Evolutionary conservation across 2,329 filamentous ascomycete species (phyloP).

Genomic region (Colletotrichum shisoi): DNA sequence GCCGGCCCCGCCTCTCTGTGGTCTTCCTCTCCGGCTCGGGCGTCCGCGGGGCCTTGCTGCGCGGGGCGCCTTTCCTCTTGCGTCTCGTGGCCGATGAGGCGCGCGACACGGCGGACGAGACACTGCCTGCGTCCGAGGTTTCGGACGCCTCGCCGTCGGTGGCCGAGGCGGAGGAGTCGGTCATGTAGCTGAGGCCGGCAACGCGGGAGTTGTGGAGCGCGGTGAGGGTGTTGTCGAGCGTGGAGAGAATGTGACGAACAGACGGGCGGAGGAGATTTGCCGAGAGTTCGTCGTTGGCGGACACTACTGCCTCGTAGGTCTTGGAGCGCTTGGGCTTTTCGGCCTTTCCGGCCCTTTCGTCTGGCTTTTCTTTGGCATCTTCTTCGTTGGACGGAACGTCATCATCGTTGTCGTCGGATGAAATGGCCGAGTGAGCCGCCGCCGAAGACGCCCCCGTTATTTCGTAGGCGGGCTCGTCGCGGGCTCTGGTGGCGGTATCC

Average conservation of each 20-base stretch:
- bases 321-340: constrained; percentile 20
- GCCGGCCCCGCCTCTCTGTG: constrained; percentile 49
- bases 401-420: constrained; percentile 18
- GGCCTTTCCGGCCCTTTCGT: background rate
- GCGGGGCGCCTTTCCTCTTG: constrained; percentile 5
- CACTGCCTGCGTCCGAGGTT: constrained; percentile 31
- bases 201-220: constrained; percentile 73
- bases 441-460: constrained; percentile 10
- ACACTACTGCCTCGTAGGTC: constrained; percentile 61
- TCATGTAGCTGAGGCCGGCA: constrained; percentile 56
- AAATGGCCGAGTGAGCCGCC: background rate
- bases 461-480: background rate
- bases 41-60: constrained; percentile 33
- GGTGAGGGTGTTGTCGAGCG: constrained; percentile 73
- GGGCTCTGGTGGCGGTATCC: constrained; percentile 2
- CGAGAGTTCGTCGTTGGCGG: constrained; percentile 76
- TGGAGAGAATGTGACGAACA: constrained; percentile 72
- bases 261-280: constrained; percentile 70
- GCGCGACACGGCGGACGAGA: constrained; percentile 27
- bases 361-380: background rate
- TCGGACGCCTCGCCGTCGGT: constrained; percentile 47
- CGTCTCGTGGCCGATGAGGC: constrained; percentile 8
- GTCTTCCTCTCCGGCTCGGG: constrained; percentile 18
- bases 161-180: constrained; percentile 51
- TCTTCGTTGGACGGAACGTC: background rate